These are phyloP conservation scores for Seiridium cupressi DNA, from an alignment of 2,329 filamentous ascomycete species.

Conservation along the genomic window DNA sequence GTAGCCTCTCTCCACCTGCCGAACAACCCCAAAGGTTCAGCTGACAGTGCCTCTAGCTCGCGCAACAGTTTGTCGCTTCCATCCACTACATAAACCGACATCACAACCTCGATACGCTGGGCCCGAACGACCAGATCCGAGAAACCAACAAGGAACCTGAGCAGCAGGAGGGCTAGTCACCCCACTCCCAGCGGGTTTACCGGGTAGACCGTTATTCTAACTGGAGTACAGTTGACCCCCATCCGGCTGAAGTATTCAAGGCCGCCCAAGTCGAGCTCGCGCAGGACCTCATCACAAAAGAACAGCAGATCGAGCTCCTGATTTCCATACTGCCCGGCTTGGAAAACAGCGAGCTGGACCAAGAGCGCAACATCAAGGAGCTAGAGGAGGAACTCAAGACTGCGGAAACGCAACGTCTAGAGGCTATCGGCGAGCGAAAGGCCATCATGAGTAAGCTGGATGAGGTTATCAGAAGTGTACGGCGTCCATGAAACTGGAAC, in stretches of 20 bases:
- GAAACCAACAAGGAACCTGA: conserved; percentile 54
- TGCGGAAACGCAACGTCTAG: conserved; percentile 60
- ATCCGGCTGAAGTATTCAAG: conserved; percentile 63
- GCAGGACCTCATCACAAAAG: conserved; percentile 73
- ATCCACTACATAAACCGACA: conserved; percentile 66
- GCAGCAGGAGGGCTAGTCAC: conserved; percentile 46
- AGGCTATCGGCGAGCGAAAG: conserved; percentile 63
- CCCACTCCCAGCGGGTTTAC: neutral
- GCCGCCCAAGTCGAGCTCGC: conserved; percentile 71
- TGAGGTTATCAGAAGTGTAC: conserved; percentile 57
- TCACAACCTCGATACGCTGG: conserved; percentile 63
- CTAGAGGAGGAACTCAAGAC: conserved; percentile 64
- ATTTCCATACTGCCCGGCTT: conserved; percentile 75
- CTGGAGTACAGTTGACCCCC: conserved; percentile 51
- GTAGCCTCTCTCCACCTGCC: conserved; percentile 36
- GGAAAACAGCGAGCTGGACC: conserved; percentile 75
- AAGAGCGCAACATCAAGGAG: conserved; percentile 65
- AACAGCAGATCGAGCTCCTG: conserved; percentile 78
- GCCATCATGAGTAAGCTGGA: conserved; percentile 60
- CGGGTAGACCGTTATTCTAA: conserved; percentile 8
- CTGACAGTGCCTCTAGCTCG: conserved; percentile 45
- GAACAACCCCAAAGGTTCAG: neutral
- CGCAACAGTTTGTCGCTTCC: conserved; percentile 66
- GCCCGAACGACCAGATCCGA: conserved; percentile 56
- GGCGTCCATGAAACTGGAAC: conserved; percentile 48